These are phyloP conservation scores for Blastobotrys persicus DNA, from an alignment of 1,139 yeast species.

Conservation along the genomic window DNA sequence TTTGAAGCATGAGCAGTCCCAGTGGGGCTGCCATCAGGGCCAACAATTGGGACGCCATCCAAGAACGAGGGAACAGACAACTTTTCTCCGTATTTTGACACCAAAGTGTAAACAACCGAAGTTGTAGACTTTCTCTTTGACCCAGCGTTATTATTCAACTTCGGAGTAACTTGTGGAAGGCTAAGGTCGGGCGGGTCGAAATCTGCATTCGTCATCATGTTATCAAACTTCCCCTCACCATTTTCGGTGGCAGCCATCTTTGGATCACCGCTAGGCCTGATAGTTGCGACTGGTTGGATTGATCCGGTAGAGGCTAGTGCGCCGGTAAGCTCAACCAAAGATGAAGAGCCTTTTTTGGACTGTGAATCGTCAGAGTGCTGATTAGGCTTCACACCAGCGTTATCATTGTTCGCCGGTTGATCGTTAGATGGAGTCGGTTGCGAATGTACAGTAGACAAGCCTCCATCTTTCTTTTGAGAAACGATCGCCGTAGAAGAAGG, in stretches of 20 bases:
- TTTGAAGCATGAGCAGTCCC: background rate
- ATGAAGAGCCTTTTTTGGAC: background rate
- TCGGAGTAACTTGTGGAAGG: background rate
- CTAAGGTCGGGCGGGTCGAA: background rate
- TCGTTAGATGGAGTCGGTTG: no score
- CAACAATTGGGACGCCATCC: slow-evolving; percentile 7
- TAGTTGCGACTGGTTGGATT: background rate
- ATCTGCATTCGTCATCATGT: background rate
- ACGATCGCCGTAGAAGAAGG: background rate
- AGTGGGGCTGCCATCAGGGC: background rate
- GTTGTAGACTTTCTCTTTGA: background rate
- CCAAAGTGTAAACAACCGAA: slow-evolving; percentile 9
- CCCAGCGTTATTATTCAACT: background rate
- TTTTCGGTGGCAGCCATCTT: background rate
- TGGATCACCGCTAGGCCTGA: background rate
- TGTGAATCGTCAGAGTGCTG: background rate
- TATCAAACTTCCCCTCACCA: background rate
- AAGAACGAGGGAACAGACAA: slow-evolving; percentile 10
- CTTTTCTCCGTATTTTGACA: slow-evolving; percentile 6
- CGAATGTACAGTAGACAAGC: background rate
- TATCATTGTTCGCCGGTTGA: background rate
- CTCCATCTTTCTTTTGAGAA: background rate
- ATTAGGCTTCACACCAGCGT: background rate
- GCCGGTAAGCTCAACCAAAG: background rate
- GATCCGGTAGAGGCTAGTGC: background rate